These are phyloP conservation scores for Populus nigra DNA, from an alignment of 345 rosid species.

Conservation along the genomic window DNA sequence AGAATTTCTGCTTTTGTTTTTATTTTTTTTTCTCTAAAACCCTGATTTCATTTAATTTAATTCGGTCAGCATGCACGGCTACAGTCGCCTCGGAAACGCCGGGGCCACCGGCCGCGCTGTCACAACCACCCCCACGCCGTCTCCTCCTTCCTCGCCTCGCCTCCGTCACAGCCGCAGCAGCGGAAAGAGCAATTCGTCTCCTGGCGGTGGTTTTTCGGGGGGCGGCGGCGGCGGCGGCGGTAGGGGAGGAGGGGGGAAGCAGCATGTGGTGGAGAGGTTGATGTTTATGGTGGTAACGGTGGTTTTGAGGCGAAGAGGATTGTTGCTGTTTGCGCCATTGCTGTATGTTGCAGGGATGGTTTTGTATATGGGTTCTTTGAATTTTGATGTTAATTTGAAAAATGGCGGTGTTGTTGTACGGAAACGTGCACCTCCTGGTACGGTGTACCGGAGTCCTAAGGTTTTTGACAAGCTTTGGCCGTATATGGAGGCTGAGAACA, in stretches of 20 bases:
- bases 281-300: constrained; percentile 47
- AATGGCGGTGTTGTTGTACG: constrained; percentile 53
- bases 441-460: constrained; percentile 85
- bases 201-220: constrained; percentile 7
- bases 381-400: constrained; percentile 57
- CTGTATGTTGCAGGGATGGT: constrained; percentile 82
- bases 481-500: constrained; percentile 64
- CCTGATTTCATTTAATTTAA: not conserved
- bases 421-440: constrained; percentile 62
- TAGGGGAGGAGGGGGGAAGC: constrained; percentile 31
- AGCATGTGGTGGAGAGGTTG: constrained; percentile 50
- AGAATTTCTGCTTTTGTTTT: not conserved
- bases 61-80: constrained; percentile 56
- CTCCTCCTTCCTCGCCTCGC: constrained; percentile 89
- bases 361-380: constrained; percentile 81
- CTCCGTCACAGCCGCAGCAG: constrained; percentile 50
- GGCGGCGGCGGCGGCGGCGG: constrained; percentile 28
- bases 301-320: constrained; percentile 75
- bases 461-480: constrained; percentile 83
- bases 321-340: constrained; percentile 79
- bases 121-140: constrained; percentile 29
- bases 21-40: too few species aligned
- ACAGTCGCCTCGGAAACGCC: constrained; percentile 72
- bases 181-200: not conserved
- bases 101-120: constrained; percentile 35